These are phyloP conservation scores for Collybia nuda DNA, from an alignment of 768 basidiomycete genomes.

Conservation along the genomic window DNA sequence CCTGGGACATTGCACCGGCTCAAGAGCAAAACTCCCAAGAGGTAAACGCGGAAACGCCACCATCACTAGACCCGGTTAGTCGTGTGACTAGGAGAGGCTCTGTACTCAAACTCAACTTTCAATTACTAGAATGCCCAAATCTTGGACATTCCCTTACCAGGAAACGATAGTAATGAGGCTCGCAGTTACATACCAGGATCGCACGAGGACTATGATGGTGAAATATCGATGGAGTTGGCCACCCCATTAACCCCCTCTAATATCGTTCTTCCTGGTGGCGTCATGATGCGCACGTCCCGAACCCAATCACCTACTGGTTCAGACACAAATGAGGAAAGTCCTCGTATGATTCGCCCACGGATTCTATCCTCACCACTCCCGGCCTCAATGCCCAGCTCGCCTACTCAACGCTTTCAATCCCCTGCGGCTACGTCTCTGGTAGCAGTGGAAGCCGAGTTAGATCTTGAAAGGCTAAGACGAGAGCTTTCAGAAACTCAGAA, in stretches of 20 bases:
- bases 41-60: not conserved
- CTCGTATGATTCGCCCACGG: conserved; percentile 4
- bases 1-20: too few species aligned
- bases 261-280: not conserved
- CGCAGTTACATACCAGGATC: conserved; percentile 8
- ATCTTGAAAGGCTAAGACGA: too few species aligned
- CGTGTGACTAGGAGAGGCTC: too few species aligned
- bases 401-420: too few species aligned
- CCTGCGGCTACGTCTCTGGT: too few species aligned
- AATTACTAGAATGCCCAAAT: not conserved
- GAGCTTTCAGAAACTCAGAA: too few species aligned
- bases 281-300: not conserved
- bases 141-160: not conserved
- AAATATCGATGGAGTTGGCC: conserved; percentile 52
- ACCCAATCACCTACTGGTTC: not conserved
- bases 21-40: too few species aligned
- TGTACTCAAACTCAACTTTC: not conserved
- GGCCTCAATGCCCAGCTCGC: not conserved
- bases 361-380: not conserved
- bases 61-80: not conserved
- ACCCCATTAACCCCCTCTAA: conserved; percentile 42
- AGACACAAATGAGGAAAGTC: not conserved
- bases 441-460: too few species aligned
- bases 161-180: not conserved
- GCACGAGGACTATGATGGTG: conserved; percentile 33